Conservation (phyloP, 2,329 filamentous ascomycete species). For the Bertia moriformis region DNA sequence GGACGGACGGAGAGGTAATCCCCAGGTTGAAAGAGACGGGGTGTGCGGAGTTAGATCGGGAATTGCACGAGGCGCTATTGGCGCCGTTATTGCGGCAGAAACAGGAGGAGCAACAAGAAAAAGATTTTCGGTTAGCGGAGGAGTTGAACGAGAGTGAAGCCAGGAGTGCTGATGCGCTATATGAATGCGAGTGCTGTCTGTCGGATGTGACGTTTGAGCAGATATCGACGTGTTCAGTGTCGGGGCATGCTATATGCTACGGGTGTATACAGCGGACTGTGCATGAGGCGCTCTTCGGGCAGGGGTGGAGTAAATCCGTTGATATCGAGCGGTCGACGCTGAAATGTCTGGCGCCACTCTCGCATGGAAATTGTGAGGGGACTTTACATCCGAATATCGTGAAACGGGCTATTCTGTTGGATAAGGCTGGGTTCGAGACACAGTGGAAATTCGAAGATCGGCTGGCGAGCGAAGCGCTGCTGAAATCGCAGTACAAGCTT, state of each 20-base stretch:
- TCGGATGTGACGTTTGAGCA: slow-evolving; percentile 29
- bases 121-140: slow-evolving; percentile 20
- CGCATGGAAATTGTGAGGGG: background rate
- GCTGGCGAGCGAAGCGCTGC: slow-evolving; percentile 32
- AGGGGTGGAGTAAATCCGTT: background rate
- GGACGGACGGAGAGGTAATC: slow-evolving; percentile 13
- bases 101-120: slow-evolving; percentile 17
- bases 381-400: background rate
- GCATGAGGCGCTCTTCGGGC: background rate
- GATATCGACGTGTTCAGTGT: slow-evolving; percentile 24
- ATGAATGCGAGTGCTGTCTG: slow-evolving; percentile 31
- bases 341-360: background rate
- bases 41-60: slow-evolving; percentile 22
- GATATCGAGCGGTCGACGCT: background rate
- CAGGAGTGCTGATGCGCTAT: slow-evolving; percentile 19
- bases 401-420: background rate
- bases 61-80: slow-evolving; percentile 20
- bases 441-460: slow-evolving; percentile 14
- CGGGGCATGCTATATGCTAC: slow-evolving; percentile 25
- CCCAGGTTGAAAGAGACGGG: slow-evolving; percentile 23
- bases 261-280: background rate
- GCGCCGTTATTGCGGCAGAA: slow-evolving; percentile 17
- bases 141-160: slow-evolving; percentile 26
- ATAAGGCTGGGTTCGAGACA: background rate
- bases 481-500: slow-evolving; percentile 36